A percentile compares a stretch with the other conserved stretches of the same genome.
Conservation (phyloP, 164 flowering plant genomes). For the Nelumbo lutea region DNA sequence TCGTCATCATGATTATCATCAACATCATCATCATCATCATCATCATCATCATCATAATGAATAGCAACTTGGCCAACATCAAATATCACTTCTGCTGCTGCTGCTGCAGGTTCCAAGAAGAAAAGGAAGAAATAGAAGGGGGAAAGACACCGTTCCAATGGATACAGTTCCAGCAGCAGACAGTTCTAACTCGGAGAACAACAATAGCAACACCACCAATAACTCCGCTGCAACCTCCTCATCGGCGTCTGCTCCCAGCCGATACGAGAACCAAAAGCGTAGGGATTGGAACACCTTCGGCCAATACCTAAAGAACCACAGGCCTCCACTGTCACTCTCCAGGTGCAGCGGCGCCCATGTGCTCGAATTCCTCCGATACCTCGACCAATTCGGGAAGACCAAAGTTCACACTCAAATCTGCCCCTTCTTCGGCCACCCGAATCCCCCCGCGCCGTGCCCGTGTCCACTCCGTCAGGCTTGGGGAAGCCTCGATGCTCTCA, state of each 20-base stretch:
- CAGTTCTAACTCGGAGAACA: slow-evolving; percentile 13
- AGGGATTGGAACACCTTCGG: slow-evolving; percentile 65
- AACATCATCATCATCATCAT: no score
- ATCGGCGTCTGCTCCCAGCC: slow-evolving; percentile 40
- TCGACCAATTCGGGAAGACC: no score
- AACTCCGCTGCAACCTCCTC: slow-evolving; percentile 23
- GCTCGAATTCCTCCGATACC: slow-evolving; percentile 51
- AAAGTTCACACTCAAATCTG: slow-evolving; percentile 39
- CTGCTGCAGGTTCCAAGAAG: neutral
- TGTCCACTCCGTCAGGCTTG: no score
- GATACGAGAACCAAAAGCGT: slow-evolving; percentile 69
- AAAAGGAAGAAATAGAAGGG: neutral
- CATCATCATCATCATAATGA: no score
- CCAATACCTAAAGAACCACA: slow-evolving; percentile 31
- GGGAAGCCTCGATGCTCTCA: no score
- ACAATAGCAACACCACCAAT: slow-evolving; percentile 5
- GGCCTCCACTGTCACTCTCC: slow-evolving; percentile 66
- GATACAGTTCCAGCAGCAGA: slow-evolving; percentile 17
- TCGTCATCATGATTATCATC: no score
- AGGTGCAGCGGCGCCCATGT: slow-evolving; percentile 77
- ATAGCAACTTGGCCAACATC: no score
- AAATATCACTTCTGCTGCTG: no score
- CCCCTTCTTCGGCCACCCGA: slow-evolving; percentile 18
- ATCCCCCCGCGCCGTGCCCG: no score
- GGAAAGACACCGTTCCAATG: slow-evolving; percentile 5